Evolutionary conservation across 192 early-diverging fungal genomes (phyloP), one percentile per base, ranked within the genome.

Genomic region (Rhizoclosmatium sp.): DNA sequence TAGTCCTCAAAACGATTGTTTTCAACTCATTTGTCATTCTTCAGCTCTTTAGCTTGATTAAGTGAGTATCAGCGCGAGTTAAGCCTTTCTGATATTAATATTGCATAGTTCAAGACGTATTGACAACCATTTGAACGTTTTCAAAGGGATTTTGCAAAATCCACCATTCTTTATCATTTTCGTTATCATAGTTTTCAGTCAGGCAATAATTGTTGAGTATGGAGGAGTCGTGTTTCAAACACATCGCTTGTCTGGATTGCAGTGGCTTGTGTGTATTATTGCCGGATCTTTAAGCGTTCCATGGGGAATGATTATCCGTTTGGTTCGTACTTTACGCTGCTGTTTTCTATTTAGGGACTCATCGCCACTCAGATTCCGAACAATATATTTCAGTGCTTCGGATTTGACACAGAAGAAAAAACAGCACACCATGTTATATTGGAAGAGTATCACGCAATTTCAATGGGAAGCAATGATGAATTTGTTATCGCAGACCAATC

Each of bases 11-110:
- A 66, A 96, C 95, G 5, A 80, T 97, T 16, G 93, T 98, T 31
- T 98, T 97, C 82, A 98, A 96, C 81, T 91, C 94, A 3, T 98
- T 98, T 84, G 93, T 96, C 2, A 94, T 94, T 79, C 88, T 93
- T 74, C 96, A 97, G 84, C 87, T 96, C 46, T 95, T 96, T 77
- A 95, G 94, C 87, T 91, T 95, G 86, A 88, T 97, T 87, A 97
- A 96, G 82, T 82, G 82, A n/a, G 77, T 89, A 23, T 41, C 56
- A 47, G 31, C 47, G 44, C 51, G 16, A 7, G 16, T 12, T 12
- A 54, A 54, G 51, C 51, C 31, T 12, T 54, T 54, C 51, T 16
- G 16, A 54, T 1, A 54, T 16, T 54, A 54, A 54, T 54, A 54
- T 16, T 62, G 19, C 39, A 62, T 62, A 62, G 60, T 77, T 83